These are phyloP conservation scores for Starmerella ratchasimensis DNA, from an alignment of 805 yeast genomes.

Conservation along the genomic window DNA sequence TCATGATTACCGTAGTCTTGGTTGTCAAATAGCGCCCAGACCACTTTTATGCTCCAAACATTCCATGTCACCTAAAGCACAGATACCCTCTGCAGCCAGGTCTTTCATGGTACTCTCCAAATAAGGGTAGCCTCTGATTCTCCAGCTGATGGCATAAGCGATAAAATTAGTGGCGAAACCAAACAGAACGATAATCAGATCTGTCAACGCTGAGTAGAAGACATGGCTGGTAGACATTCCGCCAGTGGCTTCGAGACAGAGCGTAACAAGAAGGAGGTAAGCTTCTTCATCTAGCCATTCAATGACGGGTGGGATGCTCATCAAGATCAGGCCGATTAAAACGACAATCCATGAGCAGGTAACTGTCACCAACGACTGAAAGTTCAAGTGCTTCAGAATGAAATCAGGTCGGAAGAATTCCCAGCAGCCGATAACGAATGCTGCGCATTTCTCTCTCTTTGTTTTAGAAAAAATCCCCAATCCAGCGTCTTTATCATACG, in stretches of 20 bases:
- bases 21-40: conserved; percentile 15
- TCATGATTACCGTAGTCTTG: conserved; percentile 13
- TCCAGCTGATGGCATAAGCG: conserved; percentile 17
- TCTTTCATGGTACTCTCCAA: conserved; percentile 2
- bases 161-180: conserved; percentile 12
- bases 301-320: conserved; percentile 5
- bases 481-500: neutral
- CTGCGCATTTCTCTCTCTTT: too few species aligned
- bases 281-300: conserved; percentile 19
- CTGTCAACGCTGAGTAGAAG: conserved; percentile 7
- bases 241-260: conserved; percentile 19
- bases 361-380: conserved; percentile 14
- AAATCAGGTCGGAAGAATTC: conserved; percentile 9
- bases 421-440: neutral
- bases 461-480: too few species aligned
- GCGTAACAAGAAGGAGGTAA: conserved; percentile 15
- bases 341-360: conserved; percentile 19
- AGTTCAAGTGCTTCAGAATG: conserved; percentile 20
- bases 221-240: conserved; percentile 15
- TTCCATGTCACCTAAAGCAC: conserved; percentile 10
- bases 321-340: conserved; percentile 15
- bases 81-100: conserved; percentile 17
- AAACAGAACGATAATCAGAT: conserved; percentile 5
- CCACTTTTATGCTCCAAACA: conserved; percentile 14
- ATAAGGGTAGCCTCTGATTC: conserved; percentile 18